Base-by-base conservation (phyloP, 2,329 filamentous ascomycete species). In the Cytospora mali region DNA sequence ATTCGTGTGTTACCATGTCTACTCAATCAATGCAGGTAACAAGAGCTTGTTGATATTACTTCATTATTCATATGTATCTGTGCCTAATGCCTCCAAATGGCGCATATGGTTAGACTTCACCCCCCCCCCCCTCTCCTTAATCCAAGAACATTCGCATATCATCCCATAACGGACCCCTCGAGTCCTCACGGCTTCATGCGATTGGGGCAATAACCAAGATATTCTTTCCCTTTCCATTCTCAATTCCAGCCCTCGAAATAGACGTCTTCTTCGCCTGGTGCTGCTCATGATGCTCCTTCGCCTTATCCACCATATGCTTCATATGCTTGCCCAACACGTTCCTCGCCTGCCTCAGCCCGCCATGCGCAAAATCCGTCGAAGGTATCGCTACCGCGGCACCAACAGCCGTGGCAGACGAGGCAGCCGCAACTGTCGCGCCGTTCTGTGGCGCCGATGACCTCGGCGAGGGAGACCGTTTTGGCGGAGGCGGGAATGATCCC, bases 201-300 rank as follows among this genome's bases (percentile, higher is more conserved):
- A 59, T 59, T 3, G 57, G 57, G 49, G 57, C 57, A 27, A 53
- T 39, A 28, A 59, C 57, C n/a, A 59, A 1, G 27, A 59, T 50
- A 29, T 23, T 33, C 25, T 27, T 39, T 7, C 52, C 49, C 49
- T 39, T 59, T n/a, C 57, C 49, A 16, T 59, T 33, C 33, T 33
- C 33, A 11, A 16, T 28, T 11, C 25, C 23, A 18, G 35, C 58
- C 39, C 58, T 39, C 4, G 50, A 18, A 5, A 25, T 39, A 21
- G 63, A 23, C 18, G n/a, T 29, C 46, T 35, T 62, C 49, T 48
- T 54, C 9, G 54, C 56, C 10, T 25, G 42, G 6, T 62, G 53
- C 48, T 62, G 60, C 25, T 65, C 63, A 9, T 65, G 63, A 29
- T 65, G 61, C 52, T 65, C 63, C 56, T 63, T 65, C 14, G 63